Conservation (phyloP, 805 yeast species). For the Candida adriatica region DNA sequence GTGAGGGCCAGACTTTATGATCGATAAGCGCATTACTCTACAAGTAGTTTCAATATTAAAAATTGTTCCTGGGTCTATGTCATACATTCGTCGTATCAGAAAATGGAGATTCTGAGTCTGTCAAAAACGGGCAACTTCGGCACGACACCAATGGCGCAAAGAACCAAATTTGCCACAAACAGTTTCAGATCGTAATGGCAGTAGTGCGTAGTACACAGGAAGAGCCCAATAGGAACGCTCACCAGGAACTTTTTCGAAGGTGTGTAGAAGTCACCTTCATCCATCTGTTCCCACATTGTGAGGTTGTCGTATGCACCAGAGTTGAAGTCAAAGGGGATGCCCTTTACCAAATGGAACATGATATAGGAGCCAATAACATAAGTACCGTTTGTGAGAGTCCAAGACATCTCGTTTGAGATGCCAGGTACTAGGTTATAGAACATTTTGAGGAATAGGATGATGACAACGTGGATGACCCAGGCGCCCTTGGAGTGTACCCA, state of each 20-base stretch:
- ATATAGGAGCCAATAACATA: conserved; percentile 88
- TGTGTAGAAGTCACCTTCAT: conserved; percentile 93
- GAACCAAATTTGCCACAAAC: conserved; percentile 65
- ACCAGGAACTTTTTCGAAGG: conserved; percentile 91
- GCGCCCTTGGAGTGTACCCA: conserved; percentile 98
- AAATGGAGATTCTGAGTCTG: conserved; percentile 54
- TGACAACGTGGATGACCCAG: conserved; percentile 87
- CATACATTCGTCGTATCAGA: conserved; percentile 5
- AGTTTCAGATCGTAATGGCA: conserved; percentile 74
- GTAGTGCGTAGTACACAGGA: conserved; percentile 84
- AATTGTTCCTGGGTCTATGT: neutral
- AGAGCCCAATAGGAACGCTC: conserved; percentile 87
- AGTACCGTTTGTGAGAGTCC: conserved; percentile 91
- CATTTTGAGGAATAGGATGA: conserved; percentile 66
- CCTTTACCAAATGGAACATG: conserved; percentile 95
- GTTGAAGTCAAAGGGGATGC: conserved; percentile 95
- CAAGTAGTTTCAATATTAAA: neutral
- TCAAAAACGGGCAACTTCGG: conserved; percentile 87
- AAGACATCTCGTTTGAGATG: conserved; percentile 74
- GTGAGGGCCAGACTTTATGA: conserved; percentile 12
- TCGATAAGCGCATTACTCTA: too few species aligned
- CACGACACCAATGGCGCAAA: conserved; percentile 80
- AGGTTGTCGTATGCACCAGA: conserved; percentile 93
- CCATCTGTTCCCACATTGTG: conserved; percentile 98
- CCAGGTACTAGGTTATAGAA: conserved; percentile 77